phyloP scores from a whole-genome alignment of 177 flowering plant species.

The Vitis hybrid region DNA sequence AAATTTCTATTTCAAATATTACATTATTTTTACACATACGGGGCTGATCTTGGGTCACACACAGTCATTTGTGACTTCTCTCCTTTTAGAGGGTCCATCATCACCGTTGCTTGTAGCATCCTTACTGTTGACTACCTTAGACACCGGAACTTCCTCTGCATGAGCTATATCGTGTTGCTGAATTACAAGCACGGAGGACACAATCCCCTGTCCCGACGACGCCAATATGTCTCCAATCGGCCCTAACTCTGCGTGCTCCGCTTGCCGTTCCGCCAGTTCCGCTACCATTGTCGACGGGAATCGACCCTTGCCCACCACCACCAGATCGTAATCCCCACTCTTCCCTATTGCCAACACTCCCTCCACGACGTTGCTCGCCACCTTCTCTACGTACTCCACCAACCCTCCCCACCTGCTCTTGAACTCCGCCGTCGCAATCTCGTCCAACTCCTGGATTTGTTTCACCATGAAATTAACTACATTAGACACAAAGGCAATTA shows the following conservation, averaged over 20 bases:
- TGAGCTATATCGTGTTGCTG: constrained; percentile 50
- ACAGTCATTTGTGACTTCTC: constrained; percentile 5
- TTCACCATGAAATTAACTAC: not conserved
- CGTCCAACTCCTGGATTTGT: constrained; percentile 46
- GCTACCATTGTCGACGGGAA: constrained; percentile 55
- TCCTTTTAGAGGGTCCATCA: constrained; percentile 1
- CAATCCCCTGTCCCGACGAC: constrained; percentile 39
- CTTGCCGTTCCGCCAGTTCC: constrained; percentile 36
- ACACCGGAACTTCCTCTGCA: constrained; percentile 31
- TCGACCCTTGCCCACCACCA: constrained; percentile 62
- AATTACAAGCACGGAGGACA: constrained; percentile 61
- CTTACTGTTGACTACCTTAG: constrained; percentile 20
- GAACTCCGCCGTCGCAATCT: constrained; percentile 41
- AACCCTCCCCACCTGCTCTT: constrained; percentile 31
- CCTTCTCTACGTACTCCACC: constrained; percentile 44
- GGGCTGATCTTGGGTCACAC: constrained; percentile 1
- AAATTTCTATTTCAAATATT: too few relatives aligned
- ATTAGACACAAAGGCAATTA: too few relatives aligned
- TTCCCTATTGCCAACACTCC: constrained; percentile 42
- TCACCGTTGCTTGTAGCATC: not conserved
- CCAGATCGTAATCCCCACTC: constrained; percentile 12
- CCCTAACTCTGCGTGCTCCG: constrained; percentile 66
- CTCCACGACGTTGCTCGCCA: constrained; percentile 37
- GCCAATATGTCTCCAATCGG: constrained; percentile 67
- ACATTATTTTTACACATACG: not conserved